These are phyloP conservation scores for Aspergillus awamori DNA, from an alignment of 2,329 filamentous ascomycete genomes.

Conservation along the genomic window DNA sequence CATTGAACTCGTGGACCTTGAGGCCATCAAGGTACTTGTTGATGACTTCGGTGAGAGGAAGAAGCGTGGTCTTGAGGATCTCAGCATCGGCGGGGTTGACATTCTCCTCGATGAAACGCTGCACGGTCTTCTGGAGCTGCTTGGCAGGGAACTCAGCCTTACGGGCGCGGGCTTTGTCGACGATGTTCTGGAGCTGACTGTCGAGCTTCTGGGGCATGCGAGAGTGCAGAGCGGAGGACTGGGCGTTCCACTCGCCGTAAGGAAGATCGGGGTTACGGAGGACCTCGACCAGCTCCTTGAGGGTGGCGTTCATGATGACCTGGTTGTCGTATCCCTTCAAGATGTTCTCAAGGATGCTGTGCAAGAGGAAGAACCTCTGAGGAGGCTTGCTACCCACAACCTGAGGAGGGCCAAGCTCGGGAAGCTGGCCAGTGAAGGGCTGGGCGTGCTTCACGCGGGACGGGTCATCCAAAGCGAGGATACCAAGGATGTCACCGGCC, in stretches of 20 bases:
- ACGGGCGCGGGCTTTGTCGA: slow-evolving; percentile 78
- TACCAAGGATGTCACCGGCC: slow-evolving; percentile 97
- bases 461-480: slow-evolving; percentile 91
- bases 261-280: slow-evolving; percentile 87
- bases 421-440: slow-evolving; percentile 88
- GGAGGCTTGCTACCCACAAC: slow-evolving; percentile 88
- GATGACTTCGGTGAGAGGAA: slow-evolving; percentile 77
- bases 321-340: slow-evolving; percentile 95
- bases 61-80: slow-evolving; percentile 71
- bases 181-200: slow-evolving; percentile 75
- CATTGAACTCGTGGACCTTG: slow-evolving; percentile 84
- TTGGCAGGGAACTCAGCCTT: slow-evolving; percentile 90
- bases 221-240: slow-evolving; percentile 94
- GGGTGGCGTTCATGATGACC: slow-evolving; percentile 84
- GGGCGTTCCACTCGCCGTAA: slow-evolving; percentile 94
- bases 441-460: slow-evolving; percentile 95
- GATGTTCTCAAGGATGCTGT: slow-evolving; percentile 81
- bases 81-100: slow-evolving; percentile 72
- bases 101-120: slow-evolving; percentile 87
- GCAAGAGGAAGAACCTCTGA: slow-evolving; percentile 78
- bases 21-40: slow-evolving; percentile 81
- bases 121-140: slow-evolving; percentile 77
- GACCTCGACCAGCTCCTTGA: slow-evolving; percentile 88
- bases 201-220: slow-evolving; percentile 97
- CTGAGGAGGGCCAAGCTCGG: slow-evolving; percentile 81